Percentiles rank a stretch among this genome's conserved stretches.
Evolutionary conservation across 441 rosid genomes (phyloP).

Genomic region (Rhodomyrtus psidioides): DNA sequence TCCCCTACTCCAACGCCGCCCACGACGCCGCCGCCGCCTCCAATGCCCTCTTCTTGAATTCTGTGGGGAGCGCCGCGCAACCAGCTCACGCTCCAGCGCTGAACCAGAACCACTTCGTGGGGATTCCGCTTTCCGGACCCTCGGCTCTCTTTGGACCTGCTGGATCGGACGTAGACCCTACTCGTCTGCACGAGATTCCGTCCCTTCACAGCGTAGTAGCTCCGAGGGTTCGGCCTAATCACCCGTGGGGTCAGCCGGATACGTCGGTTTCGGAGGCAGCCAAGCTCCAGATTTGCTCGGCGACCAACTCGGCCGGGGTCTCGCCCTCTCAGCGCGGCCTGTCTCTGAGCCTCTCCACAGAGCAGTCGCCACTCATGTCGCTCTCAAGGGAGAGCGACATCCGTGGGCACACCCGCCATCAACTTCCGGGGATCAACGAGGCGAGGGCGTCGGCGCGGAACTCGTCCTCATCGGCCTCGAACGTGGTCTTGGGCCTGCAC

Average conservation of each 20-base stretch:
- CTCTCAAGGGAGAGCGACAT: not conserved
- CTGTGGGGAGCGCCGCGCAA: conserved; percentile 2
- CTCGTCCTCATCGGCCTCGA: conserved; percentile 34
- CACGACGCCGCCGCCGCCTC: conserved; percentile 11
- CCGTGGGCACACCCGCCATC: not conserved
- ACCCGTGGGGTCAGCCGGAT: conserved; percentile 21
- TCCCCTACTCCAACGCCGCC: conserved; percentile 26
- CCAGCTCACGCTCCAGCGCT: conserved; percentile 23
- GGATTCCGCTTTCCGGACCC: conserved; percentile 26
- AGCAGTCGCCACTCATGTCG: conserved; percentile 9
- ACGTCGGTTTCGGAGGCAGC: conserved; percentile 4
- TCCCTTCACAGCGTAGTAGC: conserved; percentile 11
- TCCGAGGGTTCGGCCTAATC: conserved; percentile 11
- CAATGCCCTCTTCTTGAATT: conserved; percentile 30
- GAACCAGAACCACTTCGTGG: conserved; percentile 19
- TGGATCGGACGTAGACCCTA: not conserved
- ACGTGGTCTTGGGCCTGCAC: conserved; percentile 19
- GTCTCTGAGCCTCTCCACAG: conserved; percentile 34
- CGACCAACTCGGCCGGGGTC: not conserved
- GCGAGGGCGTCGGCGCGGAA: conserved; percentile 12
- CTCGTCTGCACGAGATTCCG: conserved; percentile 11
- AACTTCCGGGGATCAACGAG: not conserved
- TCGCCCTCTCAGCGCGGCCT: conserved; percentile 27
- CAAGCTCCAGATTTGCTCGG: conserved; percentile 8
- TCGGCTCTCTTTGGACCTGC: not conserved